Base-by-base conservation (phyloP, 108 stramenopile genomes). In the Cyclotella sp. region DNA sequence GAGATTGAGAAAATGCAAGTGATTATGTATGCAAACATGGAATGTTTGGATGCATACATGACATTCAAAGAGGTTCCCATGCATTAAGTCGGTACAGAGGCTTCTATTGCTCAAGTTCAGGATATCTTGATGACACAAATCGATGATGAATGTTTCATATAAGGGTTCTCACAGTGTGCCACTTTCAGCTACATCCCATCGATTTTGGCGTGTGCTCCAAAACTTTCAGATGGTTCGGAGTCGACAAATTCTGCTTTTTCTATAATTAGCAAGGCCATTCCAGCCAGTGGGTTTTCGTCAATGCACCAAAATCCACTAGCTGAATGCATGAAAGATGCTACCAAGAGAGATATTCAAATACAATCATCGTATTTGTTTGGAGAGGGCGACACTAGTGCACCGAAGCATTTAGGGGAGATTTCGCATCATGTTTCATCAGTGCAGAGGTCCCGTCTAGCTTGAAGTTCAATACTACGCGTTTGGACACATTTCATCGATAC, bases 101-200 rank as follows among this genome's bases (percentile, higher is more conserved):
- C 70, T 40, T 81, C 83, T 1, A 65, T 85, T 39, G 30, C 58
- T 34, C 43, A 65, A 24, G 18, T 86, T 8, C 29, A 55, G 54
- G 45, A 73, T 9, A 74, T 70, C 29, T 34, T 85, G 46, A n/a
- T 13, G 10, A 41, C 67, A 49, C 11, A 43, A 12, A 42, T 30
- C 9, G 57, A 19, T 29, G 65, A 53, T 14, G 41, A 18, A 16
- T 63, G 45, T 43, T 52, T 22, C 18, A 24, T 88, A 21, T 44
- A 85, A 11, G 87, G 87, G 14, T 88, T 88, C 58, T 86, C 85
- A 10, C 87, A 88, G 58, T 85, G 87, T 30, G 87, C 79, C 24
- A 80, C 85, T 19, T 73, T 88, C 11, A 70, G 62, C 10, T 85
- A 88, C 68, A 77, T 85, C 22, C 57, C 86, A 0, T 79, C 87